phyloP scores from a whole-genome alignment of 2,329 filamentous ascomycete species.

The Amauroascus niger region DNA sequence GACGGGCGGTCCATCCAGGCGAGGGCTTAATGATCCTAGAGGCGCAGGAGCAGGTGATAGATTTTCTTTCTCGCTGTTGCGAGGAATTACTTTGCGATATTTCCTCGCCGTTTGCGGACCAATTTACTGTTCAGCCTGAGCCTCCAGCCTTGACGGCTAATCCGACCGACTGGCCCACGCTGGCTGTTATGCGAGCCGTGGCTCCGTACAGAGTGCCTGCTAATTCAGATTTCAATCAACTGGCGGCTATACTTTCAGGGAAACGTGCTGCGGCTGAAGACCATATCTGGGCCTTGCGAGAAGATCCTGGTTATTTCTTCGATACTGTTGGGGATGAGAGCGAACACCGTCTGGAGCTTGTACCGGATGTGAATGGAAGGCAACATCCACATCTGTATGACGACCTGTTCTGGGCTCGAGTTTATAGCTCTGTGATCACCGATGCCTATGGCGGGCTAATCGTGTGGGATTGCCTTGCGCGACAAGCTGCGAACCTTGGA shows the following conservation, averaged over 20 bases:
- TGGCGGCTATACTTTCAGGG: conserved; percentile 40
- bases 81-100: conserved; percentile 46
- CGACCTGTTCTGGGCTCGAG: conserved; percentile 33
- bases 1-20: conserved; percentile 35
- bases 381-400: conserved; percentile 13
- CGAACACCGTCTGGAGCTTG: conserved; percentile 41
- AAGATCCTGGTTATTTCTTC: conserved; percentile 42
- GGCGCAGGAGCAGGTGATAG: conserved; percentile 40
- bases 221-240: conserved; percentile 37
- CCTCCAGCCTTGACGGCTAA: conserved; percentile 27
- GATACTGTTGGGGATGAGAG: conserved; percentile 31
- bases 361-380: conserved; percentile 33
- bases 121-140: conserved; percentile 32
- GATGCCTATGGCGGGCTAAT: conserved; percentile 32
- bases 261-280: conserved; percentile 41
- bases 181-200: conserved; percentile 39
- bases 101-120: conserved; percentile 22
- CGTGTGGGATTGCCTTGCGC: conserved; percentile 33
- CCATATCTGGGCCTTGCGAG: conserved; percentile 47
- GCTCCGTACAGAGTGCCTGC: conserved; percentile 46
- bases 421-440: conserved; percentile 29
- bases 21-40: conserved; percentile 44
- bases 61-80: conserved; percentile 44
- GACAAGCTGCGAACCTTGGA: conserved; percentile 21
- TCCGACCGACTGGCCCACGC: conserved; percentile 28